Evolutionary conservation across 805 yeast genomes (phyloP).

Genomic region (Tetrapisispora nanseiensis): DNA sequence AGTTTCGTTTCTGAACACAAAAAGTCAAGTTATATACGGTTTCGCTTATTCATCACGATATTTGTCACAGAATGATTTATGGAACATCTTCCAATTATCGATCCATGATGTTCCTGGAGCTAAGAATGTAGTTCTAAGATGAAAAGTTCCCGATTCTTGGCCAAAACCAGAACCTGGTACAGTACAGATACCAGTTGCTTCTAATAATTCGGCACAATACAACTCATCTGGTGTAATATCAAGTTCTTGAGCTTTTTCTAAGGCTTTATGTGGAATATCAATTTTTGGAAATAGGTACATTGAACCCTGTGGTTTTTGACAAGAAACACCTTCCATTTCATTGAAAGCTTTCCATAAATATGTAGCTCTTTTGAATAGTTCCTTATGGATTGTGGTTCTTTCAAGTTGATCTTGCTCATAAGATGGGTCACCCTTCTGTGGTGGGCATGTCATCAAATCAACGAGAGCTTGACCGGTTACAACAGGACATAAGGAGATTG

Average conservation of each 20-base stretch:
- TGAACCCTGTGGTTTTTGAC: slow-evolving; percentile 92
- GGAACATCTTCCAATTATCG: slow-evolving; percentile 68
- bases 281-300: slow-evolving; percentile 91
- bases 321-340: slow-evolving; percentile 68
- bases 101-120: slow-evolving; percentile 95
- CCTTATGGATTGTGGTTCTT: slow-evolving; percentile 47
- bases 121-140: slow-evolving; percentile 90
- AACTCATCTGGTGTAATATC: slow-evolving; percentile 71
- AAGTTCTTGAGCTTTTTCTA: slow-evolving; percentile 45
- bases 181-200: slow-evolving; percentile 88
- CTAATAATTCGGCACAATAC: slow-evolving; percentile 77
- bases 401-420: slow-evolving; percentile 59
- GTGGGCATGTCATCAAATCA: slow-evolving; percentile 91
- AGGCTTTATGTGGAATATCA: slow-evolving; percentile 53
- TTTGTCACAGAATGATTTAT: slow-evolving; percentile 53
- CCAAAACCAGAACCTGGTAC: slow-evolving; percentile 98
- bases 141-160: slow-evolving; percentile 81
- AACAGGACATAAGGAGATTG: slow-evolving; percentile 87
- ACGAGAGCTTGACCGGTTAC: slow-evolving; percentile 91
- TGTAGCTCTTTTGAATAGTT: slow-evolving; percentile 54
- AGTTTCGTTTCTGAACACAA: too few species aligned
- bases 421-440: slow-evolving; percentile 65
- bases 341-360: slow-evolving; percentile 61
- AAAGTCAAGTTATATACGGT: too few species aligned
- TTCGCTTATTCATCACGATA: slow-evolving; percentile 33